phyloP scores from a whole-genome alignment of 192 early-diverging fungal genomes.

The Coemansia pectinata region DNA sequence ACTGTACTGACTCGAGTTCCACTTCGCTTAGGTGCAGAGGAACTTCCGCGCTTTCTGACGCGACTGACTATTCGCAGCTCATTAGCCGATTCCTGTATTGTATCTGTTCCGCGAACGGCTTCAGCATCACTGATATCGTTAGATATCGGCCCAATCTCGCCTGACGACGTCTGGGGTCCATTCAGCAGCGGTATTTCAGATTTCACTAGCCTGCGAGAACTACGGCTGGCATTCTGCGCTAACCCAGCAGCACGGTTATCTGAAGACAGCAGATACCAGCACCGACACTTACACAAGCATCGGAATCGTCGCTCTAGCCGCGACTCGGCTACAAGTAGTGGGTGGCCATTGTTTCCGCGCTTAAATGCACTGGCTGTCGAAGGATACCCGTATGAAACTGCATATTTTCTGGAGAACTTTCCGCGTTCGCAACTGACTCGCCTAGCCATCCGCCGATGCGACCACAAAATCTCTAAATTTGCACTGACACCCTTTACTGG shows the following conservation, averaged over 20 bases:
- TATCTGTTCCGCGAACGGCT: neutral
- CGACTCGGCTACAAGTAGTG: neutral
- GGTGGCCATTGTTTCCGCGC: slow-evolving; percentile 24
- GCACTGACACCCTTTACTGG: slow-evolving; percentile 12
- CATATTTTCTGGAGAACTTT: slow-evolving; percentile 36
- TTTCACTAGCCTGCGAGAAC: slow-evolving; percentile 21
- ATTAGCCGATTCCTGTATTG: neutral
- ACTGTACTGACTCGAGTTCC: slow-evolving; percentile 10
- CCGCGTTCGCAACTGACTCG: slow-evolving; percentile 28
- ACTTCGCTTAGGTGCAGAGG: slow-evolving; percentile 12
- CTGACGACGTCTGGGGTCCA: slow-evolving; percentile 30
- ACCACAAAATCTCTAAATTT: slow-evolving; percentile 10
- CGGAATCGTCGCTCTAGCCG: neutral
- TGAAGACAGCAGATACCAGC: neutral
- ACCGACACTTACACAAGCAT: neutral
- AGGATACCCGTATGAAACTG: slow-evolving; percentile 28
- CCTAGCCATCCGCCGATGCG: slow-evolving; percentile 23
- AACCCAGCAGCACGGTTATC: neutral
- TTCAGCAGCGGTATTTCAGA: neutral
- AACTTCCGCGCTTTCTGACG: slow-evolving; percentile 6
- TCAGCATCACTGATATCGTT: slow-evolving; percentile 15
- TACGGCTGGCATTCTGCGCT: slow-evolving; percentile 19
- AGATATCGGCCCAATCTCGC: slow-evolving; percentile 36
- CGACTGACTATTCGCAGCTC: slow-evolving; percentile 14
- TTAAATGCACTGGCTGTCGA: slow-evolving; percentile 21